These are phyloP conservation scores for Syncephalastrum sp. DNA, from an alignment of 371 early-diverging fungal species.

Conservation along the genomic window DNA sequence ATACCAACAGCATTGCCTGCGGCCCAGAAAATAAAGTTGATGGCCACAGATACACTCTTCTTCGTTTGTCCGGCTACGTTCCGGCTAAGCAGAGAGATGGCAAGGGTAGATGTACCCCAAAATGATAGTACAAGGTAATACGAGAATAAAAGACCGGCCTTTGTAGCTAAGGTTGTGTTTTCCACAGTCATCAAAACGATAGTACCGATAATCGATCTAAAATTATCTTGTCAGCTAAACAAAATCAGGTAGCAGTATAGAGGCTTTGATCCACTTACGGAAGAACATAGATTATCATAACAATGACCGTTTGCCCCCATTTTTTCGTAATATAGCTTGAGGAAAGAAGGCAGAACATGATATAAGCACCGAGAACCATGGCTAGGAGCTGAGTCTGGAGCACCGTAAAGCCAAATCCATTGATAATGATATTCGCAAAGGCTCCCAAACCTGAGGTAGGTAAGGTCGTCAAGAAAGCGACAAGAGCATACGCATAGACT, in stretches of 20 bases:
- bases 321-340: constrained; percentile 19
- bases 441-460: constrained; percentile 25
- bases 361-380: constrained; percentile 28
- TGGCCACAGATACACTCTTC: constrained; percentile 20
- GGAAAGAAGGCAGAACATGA: constrained; percentile 16
- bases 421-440: constrained; percentile 25
- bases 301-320: constrained; percentile 15
- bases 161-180: constrained; percentile 17
- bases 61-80: constrained; percentile 29
- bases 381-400: constrained; percentile 26
- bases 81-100: constrained; percentile 18
- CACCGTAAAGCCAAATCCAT: constrained; percentile 22
- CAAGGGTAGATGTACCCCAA: constrained; percentile 24
- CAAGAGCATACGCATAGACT: constrained; percentile 18
- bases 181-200: constrained; percentile 22
- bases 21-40: constrained; percentile 28
- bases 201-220: constrained; percentile 20
- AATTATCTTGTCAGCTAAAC: background rate
- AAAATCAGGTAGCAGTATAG: background rate
- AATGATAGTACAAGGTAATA: constrained; percentile 24
- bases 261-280: constrained; percentile 11
- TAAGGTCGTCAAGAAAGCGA: constrained; percentile 19
- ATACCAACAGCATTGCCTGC: constrained; percentile 28
- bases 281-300: constrained; percentile 20
- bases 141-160: constrained; percentile 20